These are phyloP conservation scores for Gentiana dahurica DNA, from an alignment of 257 asterid species.

Conservation along the genomic window DNA sequence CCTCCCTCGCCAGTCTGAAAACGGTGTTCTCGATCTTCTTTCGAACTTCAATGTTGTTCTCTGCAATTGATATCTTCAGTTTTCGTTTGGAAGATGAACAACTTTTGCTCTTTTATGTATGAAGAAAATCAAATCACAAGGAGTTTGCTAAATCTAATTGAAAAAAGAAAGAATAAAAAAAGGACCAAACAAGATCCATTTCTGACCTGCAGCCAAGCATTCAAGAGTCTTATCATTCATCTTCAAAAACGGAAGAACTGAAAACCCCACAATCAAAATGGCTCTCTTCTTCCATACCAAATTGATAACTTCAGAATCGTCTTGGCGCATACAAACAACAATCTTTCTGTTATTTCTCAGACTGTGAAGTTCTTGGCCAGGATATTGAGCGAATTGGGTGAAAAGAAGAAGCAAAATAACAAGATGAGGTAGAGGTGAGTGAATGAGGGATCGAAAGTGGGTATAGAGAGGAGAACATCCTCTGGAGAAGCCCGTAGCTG, in stretches of 20 bases:
- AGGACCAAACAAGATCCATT: conserved; percentile 1
- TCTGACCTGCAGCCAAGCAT: conserved; percentile 30
- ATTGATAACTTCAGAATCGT: conserved; percentile 21
- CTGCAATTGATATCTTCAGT: too few relatives aligned
- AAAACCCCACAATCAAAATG: conserved; percentile 49
- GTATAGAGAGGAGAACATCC: conserved; percentile 29
- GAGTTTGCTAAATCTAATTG: neutral
- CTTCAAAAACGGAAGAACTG: conserved; percentile 39
- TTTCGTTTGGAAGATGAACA: too few relatives aligned
- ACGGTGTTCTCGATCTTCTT: too few relatives aligned
- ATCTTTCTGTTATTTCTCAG: conserved; percentile 17
- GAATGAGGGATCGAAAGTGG: conserved; percentile 27
- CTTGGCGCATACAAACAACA: conserved; percentile 25
- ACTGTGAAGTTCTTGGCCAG: conserved; percentile 19
- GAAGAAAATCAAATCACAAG: neutral
- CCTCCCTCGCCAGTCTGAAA: too few relatives aligned
- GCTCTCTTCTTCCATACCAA: conserved; percentile 31
- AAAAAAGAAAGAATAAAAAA: neutral
- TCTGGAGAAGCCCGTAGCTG: conserved; percentile 17
- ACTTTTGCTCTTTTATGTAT: too few relatives aligned
- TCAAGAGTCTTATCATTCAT: conserved; percentile 30
- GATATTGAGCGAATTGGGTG: conserved; percentile 15
- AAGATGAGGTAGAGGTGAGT: conserved; percentile 18
- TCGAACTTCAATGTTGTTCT: too few relatives aligned
- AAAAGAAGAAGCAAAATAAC: conserved; percentile 22